Conservation (phyloP, 2,329 filamentous ascomycete genomes). For the Leptographium flavum region DNA sequence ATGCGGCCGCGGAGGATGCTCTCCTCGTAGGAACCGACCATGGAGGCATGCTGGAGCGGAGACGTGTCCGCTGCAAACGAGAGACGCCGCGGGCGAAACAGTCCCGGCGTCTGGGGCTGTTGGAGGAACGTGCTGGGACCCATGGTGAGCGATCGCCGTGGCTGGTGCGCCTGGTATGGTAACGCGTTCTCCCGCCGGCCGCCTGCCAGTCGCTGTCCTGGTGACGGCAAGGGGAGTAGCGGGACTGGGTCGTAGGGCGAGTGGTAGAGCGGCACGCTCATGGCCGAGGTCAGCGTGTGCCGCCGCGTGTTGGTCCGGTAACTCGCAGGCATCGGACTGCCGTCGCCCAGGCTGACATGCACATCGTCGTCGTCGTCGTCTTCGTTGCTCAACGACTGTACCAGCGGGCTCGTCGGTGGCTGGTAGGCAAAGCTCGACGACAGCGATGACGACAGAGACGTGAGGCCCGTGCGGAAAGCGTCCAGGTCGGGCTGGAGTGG, state of each 20-base stretch:
- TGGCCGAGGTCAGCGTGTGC: constrained; percentile 57
- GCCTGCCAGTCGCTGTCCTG: constrained; percentile 15
- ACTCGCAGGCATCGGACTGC: constrained; percentile 15
- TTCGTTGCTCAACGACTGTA: constrained; percentile 75
- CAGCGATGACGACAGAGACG: constrained; percentile 55
- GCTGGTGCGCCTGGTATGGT: constrained; percentile 66
- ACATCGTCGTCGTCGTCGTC: constrained; percentile 25
- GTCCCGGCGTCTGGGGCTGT: constrained; percentile 32
- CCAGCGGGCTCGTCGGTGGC: constrained; percentile 81
- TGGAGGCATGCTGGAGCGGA: constrained; percentile 74
- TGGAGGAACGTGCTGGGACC: constrained; percentile 26
- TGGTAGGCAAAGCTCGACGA: constrained; percentile 73
- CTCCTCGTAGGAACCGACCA: constrained; percentile 97
- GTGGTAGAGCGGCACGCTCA: constrained; percentile 12
- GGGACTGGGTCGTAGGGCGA: constrained; percentile 12
- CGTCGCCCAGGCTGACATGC: constrained; percentile 36
- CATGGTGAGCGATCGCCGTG: constrained; percentile 58
- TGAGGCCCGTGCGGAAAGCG: constrained; percentile 20
- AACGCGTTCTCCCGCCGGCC: constrained; percentile 42
- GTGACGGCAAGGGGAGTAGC: constrained; percentile 1
- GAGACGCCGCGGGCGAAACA: constrained; percentile 44
- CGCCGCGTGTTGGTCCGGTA: constrained; percentile 32
- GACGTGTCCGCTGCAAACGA: constrained; percentile 64
- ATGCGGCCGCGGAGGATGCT: constrained; percentile 89
- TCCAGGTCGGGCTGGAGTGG: constrained; percentile 5